Percentiles rank a stretch among this genome's conserved stretches.
These are phyloP conservation scores for Neurospora sp. DNA, from an alignment of 495 filamentous ascomycete species.

Conservation along the genomic window DNA sequence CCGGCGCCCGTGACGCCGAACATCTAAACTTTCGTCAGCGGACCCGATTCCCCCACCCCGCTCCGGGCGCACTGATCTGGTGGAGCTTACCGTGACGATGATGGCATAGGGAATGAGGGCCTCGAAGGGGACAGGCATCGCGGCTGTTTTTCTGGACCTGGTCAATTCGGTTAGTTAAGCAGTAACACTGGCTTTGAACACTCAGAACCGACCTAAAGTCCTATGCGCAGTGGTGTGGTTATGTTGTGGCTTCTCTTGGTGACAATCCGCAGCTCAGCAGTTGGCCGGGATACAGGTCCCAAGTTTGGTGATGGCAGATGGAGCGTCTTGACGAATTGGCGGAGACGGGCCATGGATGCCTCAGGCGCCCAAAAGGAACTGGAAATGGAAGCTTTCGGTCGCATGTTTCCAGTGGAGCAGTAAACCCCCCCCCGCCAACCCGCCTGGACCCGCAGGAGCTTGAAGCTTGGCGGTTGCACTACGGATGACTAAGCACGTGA, in stretches of 20 bases:
- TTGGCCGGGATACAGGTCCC: not conserved
- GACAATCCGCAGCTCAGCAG: conserved; percentile 6
- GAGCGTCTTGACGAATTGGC: conserved; percentile 12
- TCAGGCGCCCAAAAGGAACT: conserved; percentile 7
- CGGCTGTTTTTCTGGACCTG: conserved; percentile 24
- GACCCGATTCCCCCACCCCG: conserved; percentile 6
- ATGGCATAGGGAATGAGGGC: conserved; percentile 89
- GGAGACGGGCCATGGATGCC: not conserved
- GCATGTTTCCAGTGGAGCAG: not conserved
- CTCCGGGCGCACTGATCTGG: conserved; percentile 8
- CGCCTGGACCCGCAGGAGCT: not conserved
- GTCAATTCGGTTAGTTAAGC: conserved; percentile 10
- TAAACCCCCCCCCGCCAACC: not conserved
- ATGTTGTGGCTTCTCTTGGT: conserved; percentile 4
- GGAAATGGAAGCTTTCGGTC: not conserved
- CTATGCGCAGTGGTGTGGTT: conserved; percentile 1
- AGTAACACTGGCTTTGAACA: not conserved
- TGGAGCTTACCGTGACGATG: conserved; percentile 62
- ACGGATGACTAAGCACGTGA: not conserved
- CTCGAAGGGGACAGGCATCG: conserved; percentile 95
- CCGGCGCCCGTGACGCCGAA: conserved; percentile 75
- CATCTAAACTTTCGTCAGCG: conserved; percentile 53
- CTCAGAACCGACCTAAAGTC: conserved; percentile 16
- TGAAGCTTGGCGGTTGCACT: not conserved
- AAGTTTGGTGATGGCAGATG: not conserved